These are phyloP conservation scores for Fusarium oligoseptatum DNA, from an alignment of 2,329 filamentous ascomycete species.

Conservation along the genomic window DNA sequence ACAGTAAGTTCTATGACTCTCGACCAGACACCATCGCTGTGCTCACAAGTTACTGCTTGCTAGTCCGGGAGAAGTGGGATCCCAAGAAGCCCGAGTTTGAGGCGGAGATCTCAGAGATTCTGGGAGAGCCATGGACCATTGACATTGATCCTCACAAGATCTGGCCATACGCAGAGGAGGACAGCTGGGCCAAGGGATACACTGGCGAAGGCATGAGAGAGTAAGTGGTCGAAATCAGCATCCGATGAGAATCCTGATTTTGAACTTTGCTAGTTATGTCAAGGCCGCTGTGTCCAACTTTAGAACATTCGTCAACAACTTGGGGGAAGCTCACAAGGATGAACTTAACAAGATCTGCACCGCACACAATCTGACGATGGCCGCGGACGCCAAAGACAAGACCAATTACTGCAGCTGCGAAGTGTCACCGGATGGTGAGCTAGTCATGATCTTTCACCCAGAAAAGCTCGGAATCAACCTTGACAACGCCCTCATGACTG, in stretches of 20 bases:
- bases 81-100: background rate
- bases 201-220: background rate
- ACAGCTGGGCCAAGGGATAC: background rate
- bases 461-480: background rate
- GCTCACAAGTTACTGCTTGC: background rate
- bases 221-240: background rate
- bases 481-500: background rate
- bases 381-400: background rate
- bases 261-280: background rate
- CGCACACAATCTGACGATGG: background rate
- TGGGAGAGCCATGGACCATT: background rate
- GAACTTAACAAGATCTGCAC: background rate
- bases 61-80: background rate
- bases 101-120: background rate
- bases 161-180: background rate
- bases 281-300: background rate
- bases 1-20: background rate
- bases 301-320: background rate
- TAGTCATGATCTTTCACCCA: background rate
- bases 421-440: background rate
- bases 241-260: rapidly evolving
- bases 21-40: no score
- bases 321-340: background rate
- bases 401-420: background rate
- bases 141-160: background rate